Evolutionary conservation across 2,329 filamentous ascomycete genomes (phyloP), one percentile per base, ranked within the genome.

Genomic region (Zasmidium cellare): DNA sequence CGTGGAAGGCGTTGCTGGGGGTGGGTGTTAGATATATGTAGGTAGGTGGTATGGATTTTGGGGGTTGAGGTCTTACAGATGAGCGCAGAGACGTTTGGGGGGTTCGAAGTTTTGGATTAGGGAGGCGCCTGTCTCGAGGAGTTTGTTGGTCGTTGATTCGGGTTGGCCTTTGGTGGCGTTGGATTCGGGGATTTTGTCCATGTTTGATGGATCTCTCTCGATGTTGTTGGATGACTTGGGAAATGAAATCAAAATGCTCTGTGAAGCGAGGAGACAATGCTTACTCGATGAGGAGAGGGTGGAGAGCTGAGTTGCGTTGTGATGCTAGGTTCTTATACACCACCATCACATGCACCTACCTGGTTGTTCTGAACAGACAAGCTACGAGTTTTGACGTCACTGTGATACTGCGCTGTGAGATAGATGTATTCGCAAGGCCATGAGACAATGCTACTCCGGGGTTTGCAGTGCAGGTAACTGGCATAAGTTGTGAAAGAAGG

Each of bases 71-170:
- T 24, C 55, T 53, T 52, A 62, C 61, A 96, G 80, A 69, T 93
- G 90, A 1, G 89, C 90, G 74, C 91, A 94, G 50, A 96, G 62
- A 53, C 85, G 84, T 67, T 90, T 87, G 6, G 91, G 75, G 0
- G 91, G 90, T 0, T 81, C 77, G 71, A 96, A 91, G 63, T 84
- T 81, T 71, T 89, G 87, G 1, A 84, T 79, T 47, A 82, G 65
- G 3, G 79, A 76, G 18, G 87, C 87, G 5, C 84, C 87, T 0
- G 84, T 84, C 59, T 87, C 84, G 9, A 90, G 79, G 6, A 82
- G 68, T 47, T 79, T 80, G 72, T 86, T 87, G 66, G 82, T 83
- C 2, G 75, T 54, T 2, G 82, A 81, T 38, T 88, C 3, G 71
- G 87, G 5, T 65, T 87, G 1, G 81, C 83, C 0, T 85, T 86